phyloP scores from a whole-genome alignment of 257 asterid genomes.

The Apocynum venetum region DNA sequence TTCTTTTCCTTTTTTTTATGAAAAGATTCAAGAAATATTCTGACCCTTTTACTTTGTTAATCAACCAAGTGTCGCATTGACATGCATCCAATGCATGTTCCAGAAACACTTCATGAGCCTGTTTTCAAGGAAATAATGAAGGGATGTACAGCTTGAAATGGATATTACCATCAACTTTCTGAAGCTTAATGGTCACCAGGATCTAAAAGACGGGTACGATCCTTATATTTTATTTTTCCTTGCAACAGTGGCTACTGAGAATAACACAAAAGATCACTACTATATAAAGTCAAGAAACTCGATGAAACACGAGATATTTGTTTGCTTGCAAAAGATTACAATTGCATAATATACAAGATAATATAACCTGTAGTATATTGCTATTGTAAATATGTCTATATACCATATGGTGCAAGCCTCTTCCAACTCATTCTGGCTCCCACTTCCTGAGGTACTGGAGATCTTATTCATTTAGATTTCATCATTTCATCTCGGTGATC shows the following conservation, averaged over 20 bases:
- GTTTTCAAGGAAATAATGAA: too few species aligned
- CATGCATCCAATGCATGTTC: too few species aligned
- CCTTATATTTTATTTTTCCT: too few species aligned
- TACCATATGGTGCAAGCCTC: background rate
- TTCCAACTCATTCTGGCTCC: background rate
- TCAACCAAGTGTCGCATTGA: too few species aligned
- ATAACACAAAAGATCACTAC: background rate
- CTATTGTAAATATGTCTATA: conserved; percentile 2
- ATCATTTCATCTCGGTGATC: background rate
- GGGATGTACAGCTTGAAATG: too few species aligned
- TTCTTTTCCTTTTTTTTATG: too few species aligned
- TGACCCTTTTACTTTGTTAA: too few species aligned
- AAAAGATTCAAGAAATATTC: too few species aligned
- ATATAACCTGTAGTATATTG: background rate
- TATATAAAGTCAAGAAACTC: background rate
- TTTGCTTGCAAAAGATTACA: background rate
- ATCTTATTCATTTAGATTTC: background rate
- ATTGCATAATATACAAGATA: background rate
- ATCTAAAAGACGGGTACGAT: background rate
- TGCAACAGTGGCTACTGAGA: background rate
- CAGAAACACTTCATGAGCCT: too few species aligned
- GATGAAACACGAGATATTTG: background rate
- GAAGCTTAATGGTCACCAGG: background rate
- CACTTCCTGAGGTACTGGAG: background rate
- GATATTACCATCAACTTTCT: too few species aligned